These are phyloP conservation scores for Fusarium ramigenum DNA, from an alignment of 2,329 filamentous ascomycete species.

Conservation along the genomic window DNA sequence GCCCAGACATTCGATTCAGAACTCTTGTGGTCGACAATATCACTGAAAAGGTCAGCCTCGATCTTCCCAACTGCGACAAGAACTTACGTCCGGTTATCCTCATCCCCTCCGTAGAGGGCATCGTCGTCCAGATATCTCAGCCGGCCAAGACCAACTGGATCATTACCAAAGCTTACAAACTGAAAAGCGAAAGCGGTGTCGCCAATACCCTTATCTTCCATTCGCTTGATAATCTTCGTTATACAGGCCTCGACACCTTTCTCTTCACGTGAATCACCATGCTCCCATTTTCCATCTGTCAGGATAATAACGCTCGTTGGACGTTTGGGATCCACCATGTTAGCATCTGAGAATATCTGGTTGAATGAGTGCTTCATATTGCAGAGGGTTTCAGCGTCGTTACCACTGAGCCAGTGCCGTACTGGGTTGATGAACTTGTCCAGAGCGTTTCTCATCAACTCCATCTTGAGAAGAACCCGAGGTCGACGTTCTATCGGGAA, in stretches of 20 bases:
- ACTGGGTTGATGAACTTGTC: not conserved
- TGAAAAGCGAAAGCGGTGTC: constrained; percentile 12
- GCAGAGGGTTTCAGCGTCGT: not conserved
- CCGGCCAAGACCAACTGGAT: not conserved
- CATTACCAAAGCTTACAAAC: constrained; percentile 24
- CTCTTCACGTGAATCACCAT: fast-evolving
- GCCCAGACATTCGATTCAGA: not conserved
- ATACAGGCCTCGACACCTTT: not conserved
- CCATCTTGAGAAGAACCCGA: not conserved
- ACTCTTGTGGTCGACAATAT: constrained; percentile 27
- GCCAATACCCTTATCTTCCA: not conserved
- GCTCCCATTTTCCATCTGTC: constrained; percentile 20
- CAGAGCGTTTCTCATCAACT: not conserved
- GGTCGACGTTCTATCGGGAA: not conserved
- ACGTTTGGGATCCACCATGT: not conserved
- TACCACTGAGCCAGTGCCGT: not conserved
- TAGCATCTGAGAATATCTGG: not conserved
- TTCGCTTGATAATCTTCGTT: not conserved
- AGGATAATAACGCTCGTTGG: constrained; percentile 20
- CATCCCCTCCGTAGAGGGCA: not conserved
- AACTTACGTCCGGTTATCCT: not conserved
- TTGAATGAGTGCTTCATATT: constrained; percentile 15
- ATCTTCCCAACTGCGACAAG: fast-evolving
- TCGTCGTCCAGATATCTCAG: constrained; percentile 17
- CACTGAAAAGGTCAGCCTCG: not conserved